A percentile compares a stretch with the other conserved stretches of the same genome.
phyloP scores from a whole-genome alignment of 2,329 filamentous ascomycete species.

The Pestalotiopsis sp. region DNA sequence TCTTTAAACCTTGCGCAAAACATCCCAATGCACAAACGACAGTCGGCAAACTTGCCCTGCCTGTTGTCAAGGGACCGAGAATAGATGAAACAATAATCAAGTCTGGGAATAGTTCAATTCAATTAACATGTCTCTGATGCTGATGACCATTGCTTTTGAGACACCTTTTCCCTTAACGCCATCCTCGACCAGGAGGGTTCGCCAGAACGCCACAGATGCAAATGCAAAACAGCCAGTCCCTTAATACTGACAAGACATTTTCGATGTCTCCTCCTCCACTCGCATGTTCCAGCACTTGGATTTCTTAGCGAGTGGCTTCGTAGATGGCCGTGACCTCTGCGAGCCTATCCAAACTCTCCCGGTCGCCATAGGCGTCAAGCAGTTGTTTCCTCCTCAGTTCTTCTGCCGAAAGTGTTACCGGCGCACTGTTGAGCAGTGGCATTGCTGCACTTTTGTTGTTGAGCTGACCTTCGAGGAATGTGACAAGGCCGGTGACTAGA shows the following conservation, averaged over 20 bases:
- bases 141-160: neutral
- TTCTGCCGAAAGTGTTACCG: neutral
- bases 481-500: neutral
- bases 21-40: too few relatives aligned
- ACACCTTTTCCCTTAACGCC: neutral
- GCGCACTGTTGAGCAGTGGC: neutral
- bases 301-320: constrained; percentile 10
- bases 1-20: too few relatives aligned
- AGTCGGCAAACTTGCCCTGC: too few relatives aligned
- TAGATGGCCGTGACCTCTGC: constrained; percentile 15
- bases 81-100: neutral
- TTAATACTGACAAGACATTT: too few relatives aligned
- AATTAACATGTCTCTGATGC: neutral
- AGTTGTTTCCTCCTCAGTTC: constrained; percentile 9
- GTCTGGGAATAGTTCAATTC: neutral
- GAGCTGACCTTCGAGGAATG: constrained; percentile 2
- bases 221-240: neutral
- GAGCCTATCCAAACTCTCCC: constrained; percentile 14
- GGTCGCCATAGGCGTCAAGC: constrained; percentile 15
- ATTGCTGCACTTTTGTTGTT: neutral
- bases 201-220: neutral
- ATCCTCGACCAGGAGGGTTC: neutral
- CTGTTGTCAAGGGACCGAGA: neutral
- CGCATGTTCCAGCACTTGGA: neutral
- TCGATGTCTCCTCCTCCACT: neutral